Evolutionary conservation across 2,329 filamentous ascomycete genomes (phyloP).

Genomic region (Scedosporium minutisporum): DNA sequence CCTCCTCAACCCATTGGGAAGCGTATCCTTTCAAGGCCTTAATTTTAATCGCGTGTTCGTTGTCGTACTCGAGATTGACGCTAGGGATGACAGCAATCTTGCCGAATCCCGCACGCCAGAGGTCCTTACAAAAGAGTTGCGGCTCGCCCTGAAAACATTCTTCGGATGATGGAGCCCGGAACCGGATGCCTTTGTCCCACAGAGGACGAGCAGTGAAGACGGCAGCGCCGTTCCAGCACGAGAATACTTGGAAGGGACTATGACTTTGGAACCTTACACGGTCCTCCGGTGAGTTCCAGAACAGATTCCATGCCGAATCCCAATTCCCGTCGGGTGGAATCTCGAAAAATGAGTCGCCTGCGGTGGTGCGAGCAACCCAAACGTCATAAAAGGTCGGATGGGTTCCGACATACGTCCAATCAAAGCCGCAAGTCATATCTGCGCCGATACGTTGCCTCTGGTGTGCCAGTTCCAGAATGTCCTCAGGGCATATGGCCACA

Average conservation of each 20-base stretch:
- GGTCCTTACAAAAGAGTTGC: conserved; percentile 45
- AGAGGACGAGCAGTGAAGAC: conserved; percentile 39
- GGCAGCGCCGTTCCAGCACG: conserved; percentile 51
- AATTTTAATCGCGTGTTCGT: conserved; percentile 31
- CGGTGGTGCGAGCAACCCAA: conserved; percentile 42
- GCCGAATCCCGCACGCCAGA: conserved; percentile 39
- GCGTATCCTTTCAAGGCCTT: conserved; percentile 43
- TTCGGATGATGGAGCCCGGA: conserved; percentile 25
- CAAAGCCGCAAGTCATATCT: conserved; percentile 49
- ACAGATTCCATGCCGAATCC: conserved; percentile 38
- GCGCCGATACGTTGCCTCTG: conserved; percentile 35
- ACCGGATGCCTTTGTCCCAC: conserved; percentile 30
- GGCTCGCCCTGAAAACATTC: conserved; percentile 49
- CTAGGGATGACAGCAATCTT: conserved; percentile 47
- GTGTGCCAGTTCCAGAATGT: conserved; percentile 45
- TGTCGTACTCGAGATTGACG: conserved; percentile 45
- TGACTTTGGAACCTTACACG: conserved; percentile 20
- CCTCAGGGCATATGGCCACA: conserved; percentile 40
- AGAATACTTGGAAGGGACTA: conserved; percentile 48
- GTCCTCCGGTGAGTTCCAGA: conserved; percentile 36
- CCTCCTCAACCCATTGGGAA: conserved; percentile 21
- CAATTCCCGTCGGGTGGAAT: conserved; percentile 40
- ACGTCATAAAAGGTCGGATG: conserved; percentile 47
- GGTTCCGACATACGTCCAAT: conserved; percentile 38
- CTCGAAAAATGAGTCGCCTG: conserved; percentile 45